Base-by-base conservation (phyloP, 306 rosid genomes). In the Cyclanthera cordifolia region DNA sequence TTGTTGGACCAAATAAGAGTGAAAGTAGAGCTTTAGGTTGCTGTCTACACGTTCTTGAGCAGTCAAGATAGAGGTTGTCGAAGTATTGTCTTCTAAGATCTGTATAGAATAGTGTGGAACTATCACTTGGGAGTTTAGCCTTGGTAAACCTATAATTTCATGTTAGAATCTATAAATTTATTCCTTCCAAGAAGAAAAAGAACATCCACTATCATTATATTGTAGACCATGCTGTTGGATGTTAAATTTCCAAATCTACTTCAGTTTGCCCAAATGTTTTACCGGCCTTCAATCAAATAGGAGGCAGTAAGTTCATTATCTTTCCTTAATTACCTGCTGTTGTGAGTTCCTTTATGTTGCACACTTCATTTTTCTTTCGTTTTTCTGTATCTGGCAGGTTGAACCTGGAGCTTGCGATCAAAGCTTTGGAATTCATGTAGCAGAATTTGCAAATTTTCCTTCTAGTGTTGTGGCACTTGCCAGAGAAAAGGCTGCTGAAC, bases 371-470 rank as follows among this genome's bases (percentile, higher is more conserved):
- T 60, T 9, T 60, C 15, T 47, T 17, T 61, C 15, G 50, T n/a
- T 61, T 61, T 37, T 61, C 30, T 60, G 27, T 67, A 28, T 77
- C 74, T 75, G 79, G 61, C 85, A 93, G 99, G 99, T 93, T 8
- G 96, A 93, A 78, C 91, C 94, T 70, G 94, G 99, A 75, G 90
- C 99, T 73, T 93, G 96, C 75, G 99, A 93, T 82, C 96, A 93
- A 86, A 90, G 99, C 84, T 93, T 93, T 25, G 96, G 99, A 27
- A 93, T 93, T 76, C 99, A 93, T 71, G 99, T 93, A 57, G 95
- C 98, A 28, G 98, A 93, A 76, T 93, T 93, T 70, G 98, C 98
- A 57, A 93, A 89, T 72, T 93, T 90, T 76, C 98, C 98, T 66
- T 93, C 79, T 75, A 86, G 90, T 47, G 99, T 93, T 28, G 90